A percentile compares a stretch with the other conserved stretches of the same genome.
These are phyloP conservation scores for Parietaria judaica DNA, from an alignment of 306 rosid species.

Conservation along the genomic window DNA sequence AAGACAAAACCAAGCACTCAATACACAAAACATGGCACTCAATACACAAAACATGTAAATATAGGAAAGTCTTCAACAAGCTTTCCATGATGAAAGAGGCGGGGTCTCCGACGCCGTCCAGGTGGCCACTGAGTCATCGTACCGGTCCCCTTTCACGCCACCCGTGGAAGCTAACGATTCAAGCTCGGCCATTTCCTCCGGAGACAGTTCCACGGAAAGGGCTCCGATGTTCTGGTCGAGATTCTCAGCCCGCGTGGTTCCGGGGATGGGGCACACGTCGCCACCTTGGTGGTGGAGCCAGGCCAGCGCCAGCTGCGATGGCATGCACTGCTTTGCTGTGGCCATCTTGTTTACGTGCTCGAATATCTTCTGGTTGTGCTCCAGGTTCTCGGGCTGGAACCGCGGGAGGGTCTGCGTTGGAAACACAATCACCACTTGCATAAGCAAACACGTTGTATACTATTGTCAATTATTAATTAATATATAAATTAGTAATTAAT, in stretches of 20 bases:
- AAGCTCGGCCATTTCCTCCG: conserved; percentile 48
- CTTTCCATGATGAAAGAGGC: conserved; percentile 44
- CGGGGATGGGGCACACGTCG: conserved; percentile 63
- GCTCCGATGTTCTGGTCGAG: conserved; percentile 52
- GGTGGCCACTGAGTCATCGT: not conserved
- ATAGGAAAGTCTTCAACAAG: not conserved
- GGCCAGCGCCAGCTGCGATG: conserved; percentile 52
- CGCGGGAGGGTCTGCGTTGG: conserved; percentile 30
- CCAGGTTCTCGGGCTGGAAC: conserved; percentile 48
- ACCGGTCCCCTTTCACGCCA: conserved; percentile 41
- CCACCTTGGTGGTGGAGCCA: conserved; percentile 69
- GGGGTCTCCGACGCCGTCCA: conserved; percentile 53
- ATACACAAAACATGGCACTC: no score
- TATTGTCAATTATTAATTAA: not conserved
- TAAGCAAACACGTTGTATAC: not conserved
- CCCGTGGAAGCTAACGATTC: conserved; percentile 42
- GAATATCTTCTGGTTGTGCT: conserved; percentile 45
- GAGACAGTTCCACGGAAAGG: conserved; percentile 49
- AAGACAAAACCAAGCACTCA: no score
- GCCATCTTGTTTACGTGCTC: conserved; percentile 53
- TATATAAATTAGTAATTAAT: not conserved
- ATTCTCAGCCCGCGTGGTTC: conserved; percentile 68
- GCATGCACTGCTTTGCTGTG: conserved; percentile 47
- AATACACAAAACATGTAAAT: not conserved
- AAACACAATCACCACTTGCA: not conserved